phyloP scores from a whole-genome alignment of 179 eudicot species.

The Camellia oleifera region DNA sequence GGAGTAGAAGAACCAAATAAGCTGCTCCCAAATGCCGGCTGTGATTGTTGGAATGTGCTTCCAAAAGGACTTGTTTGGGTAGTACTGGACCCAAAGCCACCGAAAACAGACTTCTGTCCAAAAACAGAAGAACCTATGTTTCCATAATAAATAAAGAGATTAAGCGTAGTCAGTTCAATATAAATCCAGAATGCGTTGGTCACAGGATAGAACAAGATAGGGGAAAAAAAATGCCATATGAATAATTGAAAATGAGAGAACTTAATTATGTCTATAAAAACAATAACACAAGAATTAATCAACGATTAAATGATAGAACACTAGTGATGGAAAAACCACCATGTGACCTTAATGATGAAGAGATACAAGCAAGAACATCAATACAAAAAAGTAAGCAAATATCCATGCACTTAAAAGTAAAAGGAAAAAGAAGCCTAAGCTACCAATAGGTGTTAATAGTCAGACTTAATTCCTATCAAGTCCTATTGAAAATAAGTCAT shows the following conservation, averaged over 20 bases:
- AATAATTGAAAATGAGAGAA: not conserved
- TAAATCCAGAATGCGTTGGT: not conserved
- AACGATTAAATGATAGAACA: not conserved
- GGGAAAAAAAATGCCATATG: not conserved
- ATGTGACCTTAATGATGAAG: not conserved
- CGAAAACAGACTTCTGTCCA: constrained; percentile 87
- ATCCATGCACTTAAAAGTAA: not conserved
- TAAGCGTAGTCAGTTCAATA: not conserved
- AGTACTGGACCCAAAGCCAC: constrained; percentile 73
- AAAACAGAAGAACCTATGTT: constrained; percentile 66
- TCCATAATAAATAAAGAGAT: constrained; percentile 4
- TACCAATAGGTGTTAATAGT: too few species aligned
- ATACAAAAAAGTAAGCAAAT: not conserved
- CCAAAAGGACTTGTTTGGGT: constrained; percentile 86
- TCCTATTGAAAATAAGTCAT: too few species aligned
- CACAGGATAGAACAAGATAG: not conserved
- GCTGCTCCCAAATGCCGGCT: constrained; percentile 85
- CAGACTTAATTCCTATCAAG: too few species aligned
- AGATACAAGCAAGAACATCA: constrained; percentile 9
- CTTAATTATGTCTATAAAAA: not conserved
- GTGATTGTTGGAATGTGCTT: constrained; percentile 78
- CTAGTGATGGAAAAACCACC: not conserved
- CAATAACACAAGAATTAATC: not conserved
- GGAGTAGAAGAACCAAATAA: constrained; percentile 66
- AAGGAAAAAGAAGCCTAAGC: not conserved